Evolutionary conservation across 345 rosid genomes (phyloP).

Genomic region (Euphorbia tirucalli): DNA sequence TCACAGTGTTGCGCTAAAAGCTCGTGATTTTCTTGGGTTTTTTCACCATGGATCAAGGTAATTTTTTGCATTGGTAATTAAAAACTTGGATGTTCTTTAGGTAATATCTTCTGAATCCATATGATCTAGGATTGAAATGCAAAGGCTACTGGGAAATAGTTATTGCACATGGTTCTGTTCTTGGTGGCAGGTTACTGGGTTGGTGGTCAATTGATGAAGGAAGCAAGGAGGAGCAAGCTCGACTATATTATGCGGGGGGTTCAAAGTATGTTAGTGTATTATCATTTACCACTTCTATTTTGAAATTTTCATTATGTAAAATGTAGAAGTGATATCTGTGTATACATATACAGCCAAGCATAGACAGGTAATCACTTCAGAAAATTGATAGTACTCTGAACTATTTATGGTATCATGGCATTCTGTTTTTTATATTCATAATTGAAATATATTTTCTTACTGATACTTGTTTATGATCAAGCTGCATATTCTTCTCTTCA

Average conservation of each 20-base stretch:
- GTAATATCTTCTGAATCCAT: background rate
- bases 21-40: slow-evolving; percentile 64
- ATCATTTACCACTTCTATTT: slow-evolving; percentile 7
- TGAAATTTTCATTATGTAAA: background rate
- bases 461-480: background rate
- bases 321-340: background rate
- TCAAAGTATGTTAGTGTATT: slow-evolving; percentile 50
- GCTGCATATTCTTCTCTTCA: background rate
- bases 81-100: slow-evolving; percentile 7
- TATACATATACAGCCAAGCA: too few species aligned
- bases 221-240: slow-evolving; percentile 82
- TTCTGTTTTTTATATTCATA: too few species aligned
- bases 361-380: too few species aligned
- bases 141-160: background rate
- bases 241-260: slow-evolving; percentile 56
- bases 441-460: background rate
- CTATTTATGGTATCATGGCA: too few species aligned
- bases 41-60: slow-evolving; percentile 84
- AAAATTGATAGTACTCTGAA: too few species aligned
- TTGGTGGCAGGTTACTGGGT: slow-evolving; percentile 61
- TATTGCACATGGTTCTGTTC: slow-evolving; percentile 16
- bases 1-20: slow-evolving; percentile 44
- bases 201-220: slow-evolving; percentile 99
- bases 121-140: background rate
- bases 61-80: slow-evolving; percentile 7